Evolutionary conservation across 306 rosid species (phyloP).

Genomic region (Cucurbita ficifolia): DNA sequence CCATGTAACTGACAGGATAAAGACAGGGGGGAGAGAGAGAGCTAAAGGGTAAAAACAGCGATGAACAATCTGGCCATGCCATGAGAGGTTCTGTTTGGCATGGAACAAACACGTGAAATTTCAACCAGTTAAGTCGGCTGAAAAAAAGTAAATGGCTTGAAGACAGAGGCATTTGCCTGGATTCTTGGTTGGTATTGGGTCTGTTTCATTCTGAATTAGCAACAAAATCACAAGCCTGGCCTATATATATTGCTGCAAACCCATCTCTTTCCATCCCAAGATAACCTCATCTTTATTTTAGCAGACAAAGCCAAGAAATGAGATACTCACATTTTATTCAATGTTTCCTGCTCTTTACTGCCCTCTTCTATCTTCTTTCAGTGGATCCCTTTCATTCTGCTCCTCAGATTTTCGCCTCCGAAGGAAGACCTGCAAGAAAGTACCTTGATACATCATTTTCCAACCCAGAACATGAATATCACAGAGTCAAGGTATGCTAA

Average conservation of each 20-base stretch:
- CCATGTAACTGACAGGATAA: conserved; percentile 4
- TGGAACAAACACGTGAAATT: conserved; percentile 37
- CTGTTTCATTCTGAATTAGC: conserved; percentile 18
- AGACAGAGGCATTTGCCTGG: not conserved
- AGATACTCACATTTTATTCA: conserved; percentile 26
- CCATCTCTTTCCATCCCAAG: conserved; percentile 20
- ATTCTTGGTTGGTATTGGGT: conserved; percentile 5
- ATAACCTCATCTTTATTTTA: not conserved
- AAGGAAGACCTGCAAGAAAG: conserved; percentile 26
- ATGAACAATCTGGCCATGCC: conserved; percentile 25
- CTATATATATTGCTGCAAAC: conserved; percentile 22
- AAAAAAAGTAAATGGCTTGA: not conserved
- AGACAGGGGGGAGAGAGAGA: not conserved
- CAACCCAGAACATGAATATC: not conserved
- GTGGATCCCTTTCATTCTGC: conserved; percentile 18
- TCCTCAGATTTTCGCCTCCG: conserved; percentile 11
- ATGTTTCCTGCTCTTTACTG: conserved; percentile 33
- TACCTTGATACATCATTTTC: conserved; percentile 19
- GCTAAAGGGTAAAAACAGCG: conserved; percentile 16
- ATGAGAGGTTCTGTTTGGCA: conserved; percentile 42
- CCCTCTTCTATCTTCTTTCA: conserved; percentile 25
- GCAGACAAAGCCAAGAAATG: conserved; percentile 16
- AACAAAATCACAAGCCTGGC: conserved; percentile 48
- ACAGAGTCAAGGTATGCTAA: not conserved
- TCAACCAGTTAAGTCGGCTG: not conserved